phyloP scores from a whole-genome alignment of 805 yeast genomes.

The Candida ipomoeae region DNA sequence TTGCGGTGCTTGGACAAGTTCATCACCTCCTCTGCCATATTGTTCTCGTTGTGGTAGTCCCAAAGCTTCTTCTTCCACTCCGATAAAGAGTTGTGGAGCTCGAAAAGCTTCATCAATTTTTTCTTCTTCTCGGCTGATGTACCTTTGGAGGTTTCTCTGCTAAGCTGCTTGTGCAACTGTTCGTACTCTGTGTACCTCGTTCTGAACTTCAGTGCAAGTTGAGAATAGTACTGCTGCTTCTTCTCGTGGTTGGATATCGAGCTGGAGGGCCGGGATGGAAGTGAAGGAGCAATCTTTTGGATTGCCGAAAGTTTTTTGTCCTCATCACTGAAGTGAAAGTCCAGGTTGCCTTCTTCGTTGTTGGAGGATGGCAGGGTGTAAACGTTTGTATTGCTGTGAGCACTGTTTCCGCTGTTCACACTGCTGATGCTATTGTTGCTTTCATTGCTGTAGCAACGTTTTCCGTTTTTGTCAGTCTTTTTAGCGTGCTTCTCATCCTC shows the following conservation, averaged over 20 bases:
- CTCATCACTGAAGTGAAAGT: slow-evolving; percentile 13
- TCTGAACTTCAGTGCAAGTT: slow-evolving; percentile 17
- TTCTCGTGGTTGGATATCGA: slow-evolving; percentile 16
- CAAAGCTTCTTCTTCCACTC: slow-evolving; percentile 56
- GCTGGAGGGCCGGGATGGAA: slow-evolving; percentile 15
- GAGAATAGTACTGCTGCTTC: slow-evolving; percentile 18
- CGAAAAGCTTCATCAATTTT: slow-evolving; percentile 38
- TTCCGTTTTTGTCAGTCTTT: slow-evolving; percentile 12
- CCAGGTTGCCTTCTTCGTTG: slow-evolving; percentile 23
- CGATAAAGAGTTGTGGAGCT: slow-evolving; percentile 48
- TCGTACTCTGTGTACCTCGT: slow-evolving; percentile 16
- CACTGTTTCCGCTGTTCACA: slow-evolving; percentile 9
- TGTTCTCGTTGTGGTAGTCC: slow-evolving; percentile 38
- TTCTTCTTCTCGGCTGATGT: slow-evolving; percentile 12
- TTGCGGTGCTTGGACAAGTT: slow-evolving; percentile 37
- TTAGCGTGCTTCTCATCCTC: slow-evolving; percentile 21
- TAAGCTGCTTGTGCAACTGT: slow-evolving; percentile 13
- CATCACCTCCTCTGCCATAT: slow-evolving; percentile 32
- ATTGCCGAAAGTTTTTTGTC: slow-evolving; percentile 7
- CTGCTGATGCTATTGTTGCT: slow-evolving; percentile 14
- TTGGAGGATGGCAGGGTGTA: slow-evolving; percentile 38
- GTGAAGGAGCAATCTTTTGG: slow-evolving; percentile 3
- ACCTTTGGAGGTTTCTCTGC: slow-evolving; percentile 9
- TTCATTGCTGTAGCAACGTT: slow-evolving; percentile 13
- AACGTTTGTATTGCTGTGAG: slow-evolving; percentile 8